Base-by-base conservation (phyloP, 2,329 filamentous ascomycete species). In the Xylaria polymorpha region DNA sequence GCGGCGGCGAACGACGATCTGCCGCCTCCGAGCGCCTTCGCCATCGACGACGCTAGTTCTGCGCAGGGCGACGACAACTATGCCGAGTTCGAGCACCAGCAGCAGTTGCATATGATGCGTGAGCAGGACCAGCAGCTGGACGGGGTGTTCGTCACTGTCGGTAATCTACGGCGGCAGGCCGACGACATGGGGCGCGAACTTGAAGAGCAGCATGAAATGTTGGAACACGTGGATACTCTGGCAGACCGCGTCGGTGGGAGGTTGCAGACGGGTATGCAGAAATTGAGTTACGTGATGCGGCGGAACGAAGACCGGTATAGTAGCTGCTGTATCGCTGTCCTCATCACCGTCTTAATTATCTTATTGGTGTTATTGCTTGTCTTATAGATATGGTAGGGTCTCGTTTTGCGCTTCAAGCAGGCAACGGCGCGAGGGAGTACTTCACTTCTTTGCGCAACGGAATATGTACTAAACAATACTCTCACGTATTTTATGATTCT, bases 151-250 rank as follows among this genome's bases (percentile, higher is more conserved):
- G 89, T 91, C 73, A 98, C 95, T 0, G 96, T 99, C 29, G 95
- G 94, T 2, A 98, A 94, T 78, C 82, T 99, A 78, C 86, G 95
- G 65, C 87, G 92, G 78, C 96, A 98, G 85, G 97, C 96, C 1
- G 91, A 97, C 81, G 93, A 94, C 75, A 99, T 99, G 95, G 95
- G 96, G 1, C 86, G 95, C 66, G 96, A 99, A 83, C 85, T 99
- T 55, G 97, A 98, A 81, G 96, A 99, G 83, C 96, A 99, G 85
- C 87, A 87, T 25, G 93, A 94, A 80, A 91, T 98, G 87, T 85
- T 99, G 66, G 91, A 96, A 71, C 90, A 92, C 61, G 92, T 97
- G 48, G 95, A 98, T 81, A 87, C 86, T 37, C 85, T 97, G 66
- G 94, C 93, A 4, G 94, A 98, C 79, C 87, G 95, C 41, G 94